phyloP scores from a whole-genome alignment of 768 basidiomycete genomes.

The Lyophyllum semitale region DNA sequence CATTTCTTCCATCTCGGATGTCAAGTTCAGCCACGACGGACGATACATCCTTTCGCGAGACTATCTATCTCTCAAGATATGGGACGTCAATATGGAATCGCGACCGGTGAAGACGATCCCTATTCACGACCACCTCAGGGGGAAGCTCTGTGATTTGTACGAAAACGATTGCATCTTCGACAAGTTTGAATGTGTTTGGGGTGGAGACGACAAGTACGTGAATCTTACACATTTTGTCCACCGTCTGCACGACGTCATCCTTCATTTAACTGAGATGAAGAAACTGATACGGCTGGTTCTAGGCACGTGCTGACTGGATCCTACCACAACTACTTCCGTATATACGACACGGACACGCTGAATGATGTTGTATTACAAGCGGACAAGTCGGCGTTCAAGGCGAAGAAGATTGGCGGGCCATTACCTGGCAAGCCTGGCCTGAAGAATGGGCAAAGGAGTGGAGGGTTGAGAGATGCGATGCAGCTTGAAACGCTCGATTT shows the following conservation, averaged over 20 bases:
- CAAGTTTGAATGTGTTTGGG: conserved; percentile 99
- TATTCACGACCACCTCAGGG: conserved; percentile 96
- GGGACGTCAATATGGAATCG: conserved; percentile 99
- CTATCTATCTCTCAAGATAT: conserved; percentile 97
- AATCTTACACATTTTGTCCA: conserved; percentile 8
- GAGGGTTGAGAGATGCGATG: conserved; percentile 81
- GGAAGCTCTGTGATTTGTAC: conserved; percentile 97
- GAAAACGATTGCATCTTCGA: conserved; percentile 99
- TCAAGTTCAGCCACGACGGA: conserved; percentile 98
- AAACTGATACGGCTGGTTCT: conserved; percentile 19
- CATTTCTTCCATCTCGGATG: conserved; percentile 98
- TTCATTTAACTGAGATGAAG: conserved; percentile 1
- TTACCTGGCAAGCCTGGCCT: conserved; percentile 67
- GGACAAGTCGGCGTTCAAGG: conserved; percentile 99
- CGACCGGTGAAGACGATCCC: conserved; percentile 96
- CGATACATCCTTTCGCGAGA: conserved; percentile 96
- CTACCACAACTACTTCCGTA: conserved; percentile 99
- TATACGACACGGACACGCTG: conserved; percentile 89
- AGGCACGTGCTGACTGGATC: conserved; percentile 99
- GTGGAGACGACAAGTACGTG: conserved; percentile 91
- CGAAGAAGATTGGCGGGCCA: conserved; percentile 95
- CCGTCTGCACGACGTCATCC: conserved; percentile 17
- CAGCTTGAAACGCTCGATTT: conserved; percentile 86
- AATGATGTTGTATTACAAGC: conserved; percentile 95
- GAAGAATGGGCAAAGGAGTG: conserved; percentile 78